Conservation (phyloP, 805 yeast species). For the Pichia ethanolica region DNA sequence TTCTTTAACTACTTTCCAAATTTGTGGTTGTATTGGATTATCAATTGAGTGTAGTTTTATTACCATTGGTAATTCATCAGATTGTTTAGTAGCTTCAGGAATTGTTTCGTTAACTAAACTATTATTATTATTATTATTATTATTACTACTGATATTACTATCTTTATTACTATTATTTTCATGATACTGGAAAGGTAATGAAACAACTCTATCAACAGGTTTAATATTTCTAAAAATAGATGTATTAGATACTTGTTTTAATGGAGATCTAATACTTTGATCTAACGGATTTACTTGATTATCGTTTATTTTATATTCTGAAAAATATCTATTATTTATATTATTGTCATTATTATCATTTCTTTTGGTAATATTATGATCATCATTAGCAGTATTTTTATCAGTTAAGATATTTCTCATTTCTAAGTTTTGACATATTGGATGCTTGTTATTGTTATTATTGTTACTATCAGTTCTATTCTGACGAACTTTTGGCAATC, state of each 20-base stretch:
- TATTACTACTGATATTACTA: too few species aligned
- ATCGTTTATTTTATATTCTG: conserved; percentile 11
- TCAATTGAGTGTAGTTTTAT: background rate
- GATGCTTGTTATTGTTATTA: too few species aligned
- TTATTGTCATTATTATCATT: background rate
- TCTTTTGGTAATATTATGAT: too few species aligned
- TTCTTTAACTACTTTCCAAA: conserved; percentile 30
- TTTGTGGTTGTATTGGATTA: conserved; percentile 10
- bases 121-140: too few species aligned
- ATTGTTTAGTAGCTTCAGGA: too few species aligned
- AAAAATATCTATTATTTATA: conserved; percentile 6
- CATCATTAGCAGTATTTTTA: background rate
- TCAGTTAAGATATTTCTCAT: conserved; percentile 1
- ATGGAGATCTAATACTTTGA: too few species aligned
- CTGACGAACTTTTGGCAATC: background rate
- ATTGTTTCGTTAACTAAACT: too few species aligned
- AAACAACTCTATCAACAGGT: conserved; percentile 25
- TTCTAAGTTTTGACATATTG: background rate
- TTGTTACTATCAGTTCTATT: too few species aligned
- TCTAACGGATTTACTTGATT: background rate
- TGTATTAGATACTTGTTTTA: too few species aligned
- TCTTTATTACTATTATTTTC: too few species aligned
- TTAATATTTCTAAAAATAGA: conserved; percentile 11
- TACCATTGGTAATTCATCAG: too few species aligned
- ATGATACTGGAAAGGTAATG: conserved; percentile 17